Conservation (phyloP, 106 monocot species). For the Agapanthus africanus region DNA sequence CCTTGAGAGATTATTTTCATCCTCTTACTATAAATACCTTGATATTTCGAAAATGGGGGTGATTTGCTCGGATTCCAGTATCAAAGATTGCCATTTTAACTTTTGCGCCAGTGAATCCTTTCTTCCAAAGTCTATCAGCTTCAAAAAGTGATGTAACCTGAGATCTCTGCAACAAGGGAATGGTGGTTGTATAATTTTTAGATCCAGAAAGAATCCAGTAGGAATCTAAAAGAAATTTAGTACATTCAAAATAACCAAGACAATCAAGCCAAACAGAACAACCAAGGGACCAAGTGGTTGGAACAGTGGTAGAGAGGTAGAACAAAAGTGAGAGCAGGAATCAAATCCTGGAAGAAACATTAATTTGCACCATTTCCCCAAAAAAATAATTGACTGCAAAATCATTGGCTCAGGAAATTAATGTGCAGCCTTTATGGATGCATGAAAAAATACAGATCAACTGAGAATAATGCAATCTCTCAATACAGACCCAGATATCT, state of each 20-base stretch:
- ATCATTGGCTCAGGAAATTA: too few relatives aligned
- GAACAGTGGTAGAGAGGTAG: too few relatives aligned
- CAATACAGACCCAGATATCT: too few relatives aligned
- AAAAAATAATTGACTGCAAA: too few relatives aligned
- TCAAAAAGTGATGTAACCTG: constrained; percentile 95
- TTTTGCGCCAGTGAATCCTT: constrained; percentile 82
- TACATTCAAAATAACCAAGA: not conserved
- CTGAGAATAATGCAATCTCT: too few relatives aligned
- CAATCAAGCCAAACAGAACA: too few relatives aligned
- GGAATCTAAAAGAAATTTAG: not conserved
- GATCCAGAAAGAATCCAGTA: not conserved
- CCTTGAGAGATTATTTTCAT: not conserved
- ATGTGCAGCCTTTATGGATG: too few relatives aligned
- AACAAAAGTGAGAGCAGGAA: too few relatives aligned
- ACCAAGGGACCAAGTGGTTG: too few relatives aligned
- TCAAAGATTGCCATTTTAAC: constrained; percentile 99
- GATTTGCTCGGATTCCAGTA: constrained; percentile 93
- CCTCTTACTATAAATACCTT: constrained; percentile 50
- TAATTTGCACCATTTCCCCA: too few relatives aligned
- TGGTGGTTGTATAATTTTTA: constrained; percentile 6
- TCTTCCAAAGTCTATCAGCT: constrained; percentile 88
- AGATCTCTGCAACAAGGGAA: constrained; percentile 58
- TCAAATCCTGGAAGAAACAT: too few relatives aligned
- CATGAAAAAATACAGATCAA: too few relatives aligned
- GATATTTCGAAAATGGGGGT: constrained; percentile 98